Conservation (phyloP, 176 grass and related monocot genomes). For the Avena atlantica region DNA sequence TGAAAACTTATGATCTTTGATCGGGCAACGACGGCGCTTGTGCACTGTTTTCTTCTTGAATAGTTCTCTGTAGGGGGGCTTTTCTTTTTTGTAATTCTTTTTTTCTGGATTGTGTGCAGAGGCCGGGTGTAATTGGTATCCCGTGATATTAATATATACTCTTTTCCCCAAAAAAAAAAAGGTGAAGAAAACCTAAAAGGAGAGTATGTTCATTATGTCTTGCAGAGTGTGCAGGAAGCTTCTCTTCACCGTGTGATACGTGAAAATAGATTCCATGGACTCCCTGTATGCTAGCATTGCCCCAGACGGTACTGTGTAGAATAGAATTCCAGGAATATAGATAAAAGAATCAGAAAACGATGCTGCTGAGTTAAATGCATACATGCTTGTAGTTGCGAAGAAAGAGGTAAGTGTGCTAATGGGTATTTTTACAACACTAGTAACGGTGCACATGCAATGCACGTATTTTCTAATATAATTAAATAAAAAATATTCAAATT, state of each 20-base stretch:
- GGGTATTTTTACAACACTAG: conserved; percentile 7
- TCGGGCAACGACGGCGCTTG: too few relatives aligned
- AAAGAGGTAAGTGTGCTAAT: conserved; percentile 8
- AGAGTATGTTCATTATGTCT: conserved; percentile 30
- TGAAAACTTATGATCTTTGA: too few relatives aligned
- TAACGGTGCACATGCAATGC: too few relatives aligned
- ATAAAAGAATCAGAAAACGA: conserved; percentile 38
- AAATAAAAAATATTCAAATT: too few relatives aligned
- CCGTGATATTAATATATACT: too few relatives aligned
- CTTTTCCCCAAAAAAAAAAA: too few relatives aligned
- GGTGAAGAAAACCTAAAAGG: conserved; percentile 9
- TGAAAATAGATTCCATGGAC: conserved; percentile 73
- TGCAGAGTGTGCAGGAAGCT: conserved; percentile 32
- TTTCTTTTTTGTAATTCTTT: too few relatives aligned
- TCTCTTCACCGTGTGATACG: conserved; percentile 72
- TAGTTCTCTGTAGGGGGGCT: too few relatives aligned
- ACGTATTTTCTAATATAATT: too few relatives aligned
- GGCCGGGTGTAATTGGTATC: too few relatives aligned
- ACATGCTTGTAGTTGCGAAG: conserved; percentile 26
- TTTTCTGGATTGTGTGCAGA: too few relatives aligned
- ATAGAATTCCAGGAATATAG: conserved; percentile 72
- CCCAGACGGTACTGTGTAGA: conserved; percentile 76
- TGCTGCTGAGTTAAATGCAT: neutral
- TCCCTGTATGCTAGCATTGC: conserved; percentile 88
- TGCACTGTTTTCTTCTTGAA: too few relatives aligned